Percentiles rank a stretch among this genome's conserved stretches.
Conservation (phyloP, 169 alveolate genomes). For the Plasmodium relictum region DNA sequence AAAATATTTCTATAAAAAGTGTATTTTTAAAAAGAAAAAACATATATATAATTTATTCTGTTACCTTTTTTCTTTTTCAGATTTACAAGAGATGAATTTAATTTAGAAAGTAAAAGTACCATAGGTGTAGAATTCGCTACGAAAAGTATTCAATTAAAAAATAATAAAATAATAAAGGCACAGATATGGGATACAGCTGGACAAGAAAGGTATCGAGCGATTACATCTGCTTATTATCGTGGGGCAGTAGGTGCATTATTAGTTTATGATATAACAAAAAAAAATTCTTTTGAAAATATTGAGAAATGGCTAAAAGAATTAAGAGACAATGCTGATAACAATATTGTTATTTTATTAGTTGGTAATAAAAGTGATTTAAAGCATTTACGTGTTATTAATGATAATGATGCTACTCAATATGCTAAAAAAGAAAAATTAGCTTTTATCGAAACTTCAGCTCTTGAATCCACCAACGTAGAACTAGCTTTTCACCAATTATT, state of each 20-base stretch:
- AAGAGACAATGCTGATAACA: conserved; percentile 97
- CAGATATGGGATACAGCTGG: conserved; percentile 99
- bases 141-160: conserved; percentile 90
- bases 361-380: conserved; percentile 98
- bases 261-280: conserved; percentile 98
- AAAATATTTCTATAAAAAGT: no score
- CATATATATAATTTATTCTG: not conserved
- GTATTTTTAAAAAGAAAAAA: not conserved
- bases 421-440: conserved; percentile 93
- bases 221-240: conserved; percentile 98
- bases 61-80: conserved; percentile 59
- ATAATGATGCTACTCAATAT: conserved; percentile 94
- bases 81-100: conserved; percentile 96
- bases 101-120: conserved; percentile 96
- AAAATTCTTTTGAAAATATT: conserved; percentile 94
- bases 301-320: conserved; percentile 97
- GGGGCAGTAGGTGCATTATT: conserved; percentile 99
- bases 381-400: conserved; percentile 90
- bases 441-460: conserved; percentile 97
- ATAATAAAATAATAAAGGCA: conserved; percentile 95
- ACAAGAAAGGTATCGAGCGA: conserved; percentile 99
- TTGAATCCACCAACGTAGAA: conserved; percentile 96
- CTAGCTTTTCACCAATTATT: conserved; percentile 90
- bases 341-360: conserved; percentile 95
- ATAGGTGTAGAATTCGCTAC: conserved; percentile 99